Conservation (phyloP, 1,139 yeast genomes). For the Candida freyschussii region DNA sequence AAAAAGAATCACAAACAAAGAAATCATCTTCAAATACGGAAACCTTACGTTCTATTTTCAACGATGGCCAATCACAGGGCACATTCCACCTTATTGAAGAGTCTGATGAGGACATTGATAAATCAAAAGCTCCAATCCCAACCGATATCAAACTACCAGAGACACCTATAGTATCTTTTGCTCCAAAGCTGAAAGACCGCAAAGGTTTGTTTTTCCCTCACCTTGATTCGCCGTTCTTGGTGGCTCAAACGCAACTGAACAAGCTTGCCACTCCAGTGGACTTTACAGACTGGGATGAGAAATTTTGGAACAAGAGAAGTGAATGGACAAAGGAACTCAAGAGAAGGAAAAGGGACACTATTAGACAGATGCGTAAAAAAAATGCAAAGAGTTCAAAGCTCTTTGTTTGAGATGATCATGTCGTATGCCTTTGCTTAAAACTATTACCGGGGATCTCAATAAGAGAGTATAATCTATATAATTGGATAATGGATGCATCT, state of each 20-base stretch:
- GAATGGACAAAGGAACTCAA: constrained; percentile 74
- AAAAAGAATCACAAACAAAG: neutral
- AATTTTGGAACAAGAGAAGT: constrained; percentile 83
- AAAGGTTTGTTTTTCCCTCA: constrained; percentile 79
- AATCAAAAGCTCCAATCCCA: constrained; percentile 19
- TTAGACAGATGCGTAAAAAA: constrained; percentile 53
- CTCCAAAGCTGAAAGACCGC: constrained; percentile 21
- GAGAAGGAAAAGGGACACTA: constrained; percentile 67
- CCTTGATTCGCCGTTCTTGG: constrained; percentile 76
- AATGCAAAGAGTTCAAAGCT: constrained; percentile 25
- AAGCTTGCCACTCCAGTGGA: constrained; percentile 41
- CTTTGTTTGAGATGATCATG: no score
- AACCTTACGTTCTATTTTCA: constrained; percentile 58
- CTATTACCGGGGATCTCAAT: no score
- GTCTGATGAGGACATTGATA: constrained; percentile 35
- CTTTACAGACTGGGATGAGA: constrained; percentile 58
- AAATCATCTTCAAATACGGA: constrained; percentile 40
- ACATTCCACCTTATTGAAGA: constrained; percentile 31
- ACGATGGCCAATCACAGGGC: constrained; percentile 37
- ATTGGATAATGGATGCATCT: no score
- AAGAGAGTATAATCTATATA: no score
- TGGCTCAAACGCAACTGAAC: constrained; percentile 74
- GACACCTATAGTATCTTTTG: constrained; percentile 14
- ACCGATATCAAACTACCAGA: constrained; percentile 17
- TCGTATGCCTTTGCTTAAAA: no score